Base-by-base conservation (phyloP, 768 basidiomycete genomes). In the Leccinellum rugosiceps region DNA sequence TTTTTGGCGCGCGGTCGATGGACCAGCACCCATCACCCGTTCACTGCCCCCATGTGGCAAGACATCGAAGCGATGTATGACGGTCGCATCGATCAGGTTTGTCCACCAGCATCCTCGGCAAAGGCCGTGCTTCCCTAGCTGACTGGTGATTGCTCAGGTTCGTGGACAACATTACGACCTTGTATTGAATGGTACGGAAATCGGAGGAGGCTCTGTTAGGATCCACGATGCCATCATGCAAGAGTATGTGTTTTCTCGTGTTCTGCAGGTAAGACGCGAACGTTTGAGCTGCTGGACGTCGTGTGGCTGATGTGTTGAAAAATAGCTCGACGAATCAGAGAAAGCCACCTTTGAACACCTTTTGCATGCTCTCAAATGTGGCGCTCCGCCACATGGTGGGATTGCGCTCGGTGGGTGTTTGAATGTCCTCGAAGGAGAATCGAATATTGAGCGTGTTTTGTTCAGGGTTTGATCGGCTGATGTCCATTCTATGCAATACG, bases 101-200 rank as follows among this genome's bases (percentile, higher is more conserved):
- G 79, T 68, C 46, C 53, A 59, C 1, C 49, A 34, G 46, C 38
- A 41, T 48, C n/a, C 6, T 41, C 50, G 21, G n/a, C 34, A 23
- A 41, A 8, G 3, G n/a, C 31, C 14, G 26, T 32, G 17, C 52
- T 34, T 17, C 52, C 30, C 34, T 23, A 51, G 28, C 52, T 57
- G 51, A 57, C 26, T 55, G 21, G 19, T 51, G 26, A 53, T 56
- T n/a, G 57, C 41, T 47, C 68, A 92, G 88, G 88, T 95, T 65
- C 86, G 94, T 53, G 94, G 94, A 17, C 94, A 98, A 69, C 94
- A 98, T 72, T 98, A 97, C 68, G 94, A 98, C 76, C 85, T 98
- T 44, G 94, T 98, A 28, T 71, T 98, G 61, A 94, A 98, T 71
- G 94, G 94, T 6, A 83, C 88, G 57, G 94, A 98, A 76, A 90